A percentile compares a stretch with the other conserved stretches of the same genome.
Evolutionary conservation across 495 filamentous ascomycete species (phyloP).

Genomic region (Podospora bellae-mahoneyi): DNA sequence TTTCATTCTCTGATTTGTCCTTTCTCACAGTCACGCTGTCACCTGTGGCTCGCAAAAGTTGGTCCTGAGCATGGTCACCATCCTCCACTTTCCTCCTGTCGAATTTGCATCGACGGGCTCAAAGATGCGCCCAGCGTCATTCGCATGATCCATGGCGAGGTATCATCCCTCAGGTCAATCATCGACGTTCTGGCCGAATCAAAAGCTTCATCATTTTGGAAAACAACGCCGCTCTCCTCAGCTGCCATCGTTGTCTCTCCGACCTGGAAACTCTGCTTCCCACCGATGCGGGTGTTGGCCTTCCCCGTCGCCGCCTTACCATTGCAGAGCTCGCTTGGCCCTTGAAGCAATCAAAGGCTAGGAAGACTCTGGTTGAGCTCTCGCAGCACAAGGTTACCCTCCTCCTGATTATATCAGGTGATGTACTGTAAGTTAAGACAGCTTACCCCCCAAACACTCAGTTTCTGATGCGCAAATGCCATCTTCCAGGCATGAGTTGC

Average conservation of each 20-base stretch:
- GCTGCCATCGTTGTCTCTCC: slow-evolving; percentile 1
- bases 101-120: background rate
- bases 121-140: slow-evolving; percentile 15
- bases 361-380: slow-evolving; percentile 27
- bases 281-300: background rate
- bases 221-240: slow-evolving; percentile 2
- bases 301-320: slow-evolving; percentile 11
- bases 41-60: too few species aligned
- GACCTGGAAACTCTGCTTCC: slow-evolving; percentile 6
- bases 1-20: background rate
- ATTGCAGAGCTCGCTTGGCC: slow-evolving; percentile 22
- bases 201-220: background rate
- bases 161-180: slow-evolving; percentile 15
- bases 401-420: slow-evolving; percentile 4
- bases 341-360: slow-evolving; percentile 25
- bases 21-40: too few species aligned
- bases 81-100: too few species aligned
- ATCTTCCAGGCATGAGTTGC: background rate
- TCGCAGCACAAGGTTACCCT: slow-evolving; percentile 29
- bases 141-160: slow-evolving; percentile 13
- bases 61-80: too few species aligned
- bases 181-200: slow-evolving; percentile 1
- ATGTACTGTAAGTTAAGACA: background rate
- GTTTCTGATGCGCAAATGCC: background rate
- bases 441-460: background rate